A percentile compares a stretch with the other conserved stretches of the same genome.
These are phyloP conservation scores for Exophiala dermatitidis DNA, from an alignment of 2,329 filamentous ascomycete genomes.

Conservation along the genomic window DNA sequence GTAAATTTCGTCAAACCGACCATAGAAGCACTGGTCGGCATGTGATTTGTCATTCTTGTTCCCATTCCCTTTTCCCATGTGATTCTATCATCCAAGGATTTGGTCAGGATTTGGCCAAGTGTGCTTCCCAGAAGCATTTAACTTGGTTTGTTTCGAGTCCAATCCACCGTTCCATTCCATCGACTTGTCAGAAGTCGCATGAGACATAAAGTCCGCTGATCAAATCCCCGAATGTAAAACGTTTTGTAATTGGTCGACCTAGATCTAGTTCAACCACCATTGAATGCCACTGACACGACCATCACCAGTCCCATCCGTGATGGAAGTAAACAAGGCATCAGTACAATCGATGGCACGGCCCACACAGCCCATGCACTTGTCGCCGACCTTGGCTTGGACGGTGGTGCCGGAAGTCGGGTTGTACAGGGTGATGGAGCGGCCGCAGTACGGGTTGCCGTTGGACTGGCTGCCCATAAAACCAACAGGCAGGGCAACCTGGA, in stretches of 20 bases:
- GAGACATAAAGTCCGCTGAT: too few species aligned
- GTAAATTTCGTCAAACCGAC: too few species aligned
- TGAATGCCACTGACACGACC: constrained; percentile 39
- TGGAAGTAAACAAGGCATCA: constrained; percentile 33
- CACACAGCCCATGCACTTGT: constrained; percentile 69
- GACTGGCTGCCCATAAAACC: constrained; percentile 56
- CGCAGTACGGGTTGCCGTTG: constrained; percentile 65
- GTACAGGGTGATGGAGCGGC: constrained; percentile 59
- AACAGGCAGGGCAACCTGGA: constrained; percentile 63
- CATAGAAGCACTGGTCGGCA: too few species aligned
- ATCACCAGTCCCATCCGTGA: constrained; percentile 29
- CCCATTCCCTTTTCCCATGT: too few species aligned
- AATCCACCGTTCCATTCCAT: too few species aligned
- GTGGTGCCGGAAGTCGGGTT: constrained; percentile 47
- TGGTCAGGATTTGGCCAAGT: too few species aligned
- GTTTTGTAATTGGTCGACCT: too few species aligned
- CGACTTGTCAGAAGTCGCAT: neutral
- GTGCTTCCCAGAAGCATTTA: too few species aligned
- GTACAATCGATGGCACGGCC: constrained; percentile 28
- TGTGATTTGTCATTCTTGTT: too few species aligned
- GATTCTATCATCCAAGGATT: too few species aligned
- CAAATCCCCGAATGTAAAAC: too few species aligned
- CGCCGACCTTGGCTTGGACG: constrained; percentile 54
- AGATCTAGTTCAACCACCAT: constrained; percentile 35
- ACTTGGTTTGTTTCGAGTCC: too few species aligned